Conservation (phyloP, 2,329 filamentous ascomycete genomes). For the Tolypocladium nubicola region DNA sequence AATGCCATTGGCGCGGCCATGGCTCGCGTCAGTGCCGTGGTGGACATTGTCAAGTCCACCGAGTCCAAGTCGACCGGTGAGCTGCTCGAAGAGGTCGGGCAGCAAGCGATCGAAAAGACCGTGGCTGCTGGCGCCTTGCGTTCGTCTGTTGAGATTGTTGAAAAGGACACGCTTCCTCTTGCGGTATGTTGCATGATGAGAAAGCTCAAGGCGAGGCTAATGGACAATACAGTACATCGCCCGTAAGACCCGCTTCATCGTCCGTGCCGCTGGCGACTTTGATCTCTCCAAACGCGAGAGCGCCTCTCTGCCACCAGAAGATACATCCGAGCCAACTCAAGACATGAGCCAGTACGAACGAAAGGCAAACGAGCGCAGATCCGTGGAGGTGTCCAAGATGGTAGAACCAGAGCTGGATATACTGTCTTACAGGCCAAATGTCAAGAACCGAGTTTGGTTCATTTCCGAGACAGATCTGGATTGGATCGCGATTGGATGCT, state of each 20-base stretch:
- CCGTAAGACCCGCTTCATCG: conserved; percentile 45
- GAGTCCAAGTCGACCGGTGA: conserved; percentile 27
- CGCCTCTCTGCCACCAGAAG: not conserved
- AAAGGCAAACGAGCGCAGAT: not conserved
- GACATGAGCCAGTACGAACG: conserved; percentile 13
- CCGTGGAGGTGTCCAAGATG: not conserved
- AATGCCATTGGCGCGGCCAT: conserved; percentile 57
- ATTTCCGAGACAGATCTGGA: conserved; percentile 46
- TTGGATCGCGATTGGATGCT: conserved; percentile 48
- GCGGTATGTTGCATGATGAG: conserved; percentile 21
- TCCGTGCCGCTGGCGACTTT: conserved; percentile 49
- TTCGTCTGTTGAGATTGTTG: conserved; percentile 34
- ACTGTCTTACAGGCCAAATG: conserved; percentile 34
- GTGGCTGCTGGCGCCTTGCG: conserved; percentile 33
- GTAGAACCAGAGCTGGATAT: conserved; percentile 19
- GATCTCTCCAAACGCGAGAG: conserved; percentile 23
- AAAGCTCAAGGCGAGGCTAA: not conserved
- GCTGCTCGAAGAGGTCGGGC: conserved; percentile 24
- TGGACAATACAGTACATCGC: conserved; percentile 29
- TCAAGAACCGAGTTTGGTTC: conserved; percentile 42
- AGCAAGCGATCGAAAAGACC: conserved; percentile 31
- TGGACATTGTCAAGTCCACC: conserved; percentile 40
- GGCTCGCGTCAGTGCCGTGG: conserved; percentile 44
- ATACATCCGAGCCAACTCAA: conserved; percentile 1
- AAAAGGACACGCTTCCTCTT: conserved; percentile 43